Conservation (phyloP, 2,329 filamentous ascomycete species). For the Aspergillus flavus region DNA sequence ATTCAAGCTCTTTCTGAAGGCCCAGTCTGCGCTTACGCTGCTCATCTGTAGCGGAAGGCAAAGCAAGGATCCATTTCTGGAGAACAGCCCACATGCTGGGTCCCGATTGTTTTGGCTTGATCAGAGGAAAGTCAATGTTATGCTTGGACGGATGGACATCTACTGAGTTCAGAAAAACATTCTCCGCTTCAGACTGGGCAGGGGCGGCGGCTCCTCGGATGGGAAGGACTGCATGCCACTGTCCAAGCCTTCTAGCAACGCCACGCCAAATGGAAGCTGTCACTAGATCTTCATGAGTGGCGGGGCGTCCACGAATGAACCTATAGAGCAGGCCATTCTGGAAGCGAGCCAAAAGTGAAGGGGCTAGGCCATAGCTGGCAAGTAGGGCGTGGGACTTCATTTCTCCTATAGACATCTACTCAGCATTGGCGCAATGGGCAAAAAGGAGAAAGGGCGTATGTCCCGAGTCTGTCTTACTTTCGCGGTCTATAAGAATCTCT, state of each 20-base stretch:
- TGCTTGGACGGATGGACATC: conserved; percentile 21
- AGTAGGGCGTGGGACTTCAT: conserved; percentile 78
- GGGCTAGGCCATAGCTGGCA: conserved; percentile 79
- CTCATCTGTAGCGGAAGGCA: conserved; percentile 72
- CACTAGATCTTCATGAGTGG: conserved; percentile 77
- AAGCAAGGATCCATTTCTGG: conserved; percentile 90
- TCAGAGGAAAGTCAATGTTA: conserved; percentile 26
- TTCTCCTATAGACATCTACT: conserved; percentile 55
- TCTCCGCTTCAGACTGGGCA: conserved; percentile 17
- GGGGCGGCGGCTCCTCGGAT: conserved; percentile 50
- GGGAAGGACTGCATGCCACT: conserved; percentile 83
- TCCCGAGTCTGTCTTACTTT: conserved; percentile 62
- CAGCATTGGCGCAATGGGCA: conserved; percentile 41
- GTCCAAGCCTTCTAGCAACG: conserved; percentile 78
- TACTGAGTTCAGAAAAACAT: conserved; percentile 22
- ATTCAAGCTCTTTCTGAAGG: conserved; percentile 74
- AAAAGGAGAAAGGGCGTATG: conserved; percentile 9
- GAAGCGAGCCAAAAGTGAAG: conserved; percentile 85
- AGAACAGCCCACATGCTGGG: conserved; percentile 94
- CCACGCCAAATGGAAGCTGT: conserved; percentile 75
- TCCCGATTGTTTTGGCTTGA: conserved; percentile 68
- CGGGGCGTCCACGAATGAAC: conserved; percentile 80
- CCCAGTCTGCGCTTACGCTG: conserved; percentile 67
- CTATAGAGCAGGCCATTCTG: conserved; percentile 94
- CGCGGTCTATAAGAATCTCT: conserved; percentile 91